Evolutionary conservation across 441 rosid genomes (phyloP).

Genomic region (Gossypium trilobum): DNA sequence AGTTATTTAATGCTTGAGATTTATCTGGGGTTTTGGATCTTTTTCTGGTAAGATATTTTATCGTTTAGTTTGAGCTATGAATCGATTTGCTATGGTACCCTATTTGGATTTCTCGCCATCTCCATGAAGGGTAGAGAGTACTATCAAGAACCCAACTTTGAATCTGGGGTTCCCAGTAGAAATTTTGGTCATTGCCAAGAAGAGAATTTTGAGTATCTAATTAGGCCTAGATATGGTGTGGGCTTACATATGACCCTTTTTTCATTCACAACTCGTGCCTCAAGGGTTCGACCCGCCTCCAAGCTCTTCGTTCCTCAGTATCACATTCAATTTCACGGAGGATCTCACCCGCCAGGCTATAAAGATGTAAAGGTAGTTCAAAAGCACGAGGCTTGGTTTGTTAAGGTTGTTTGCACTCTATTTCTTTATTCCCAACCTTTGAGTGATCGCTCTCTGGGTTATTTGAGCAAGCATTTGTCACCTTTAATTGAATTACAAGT

Average conservation of each 20-base stretch:
- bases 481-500: conserved; percentile 57
- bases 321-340: conserved; percentile 35
- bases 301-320: conserved; percentile 27
- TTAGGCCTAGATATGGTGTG: conserved; percentile 29
- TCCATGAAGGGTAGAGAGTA: conserved; percentile 24
- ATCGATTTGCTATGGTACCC: conserved; percentile 18
- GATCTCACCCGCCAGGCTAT: conserved; percentile 28
- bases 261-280: conserved; percentile 25
- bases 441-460: conserved; percentile 33
- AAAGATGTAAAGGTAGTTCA: conserved; percentile 31
- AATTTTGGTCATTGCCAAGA: conserved; percentile 8
- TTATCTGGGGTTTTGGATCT: neutral
- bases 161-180: neutral
- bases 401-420: conserved; percentile 54
- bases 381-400: conserved; percentile 58
- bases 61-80: neutral
- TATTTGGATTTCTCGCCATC: conserved; percentile 4
- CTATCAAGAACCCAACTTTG: conserved; percentile 5
- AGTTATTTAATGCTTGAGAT: neutral
- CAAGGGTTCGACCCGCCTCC: conserved; percentile 49
- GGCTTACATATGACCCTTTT: conserved; percentile 43
- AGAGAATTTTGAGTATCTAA: conserved; percentile 1
- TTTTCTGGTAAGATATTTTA: neutral
- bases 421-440: conserved; percentile 32
- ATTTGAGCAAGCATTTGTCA: conserved; percentile 45